Conservation (phyloP, 2,329 filamentous ascomycete genomes). For the Biscogniauxia marginata region DNA sequence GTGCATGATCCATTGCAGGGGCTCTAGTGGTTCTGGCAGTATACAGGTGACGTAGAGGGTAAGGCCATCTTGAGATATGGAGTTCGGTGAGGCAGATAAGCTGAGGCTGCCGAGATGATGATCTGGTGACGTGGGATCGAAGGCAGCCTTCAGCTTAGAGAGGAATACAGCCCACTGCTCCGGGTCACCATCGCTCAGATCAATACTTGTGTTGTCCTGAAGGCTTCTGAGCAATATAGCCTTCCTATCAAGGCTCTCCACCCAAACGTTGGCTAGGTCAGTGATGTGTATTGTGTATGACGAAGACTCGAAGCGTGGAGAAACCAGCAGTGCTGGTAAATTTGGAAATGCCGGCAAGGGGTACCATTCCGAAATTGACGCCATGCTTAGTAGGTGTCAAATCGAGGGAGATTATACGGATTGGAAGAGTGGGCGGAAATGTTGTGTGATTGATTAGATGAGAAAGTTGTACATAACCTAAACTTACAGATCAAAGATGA, state of each 20-base stretch:
- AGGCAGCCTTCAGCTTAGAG: constrained; percentile 55
- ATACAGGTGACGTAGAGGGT: constrained; percentile 57
- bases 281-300: constrained; percentile 68
- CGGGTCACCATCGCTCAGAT: constrained; percentile 63
- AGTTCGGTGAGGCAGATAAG: constrained; percentile 36
- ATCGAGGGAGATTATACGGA: background rate
- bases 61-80: constrained; percentile 39
- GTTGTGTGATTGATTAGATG: no score
- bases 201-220: constrained; percentile 66
- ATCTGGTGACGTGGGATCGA: constrained; percentile 46
- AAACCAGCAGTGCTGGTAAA: constrained; percentile 63
- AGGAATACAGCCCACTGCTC: constrained; percentile 68
- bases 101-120: constrained; percentile 46
- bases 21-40: constrained; percentile 61
- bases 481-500: background rate
- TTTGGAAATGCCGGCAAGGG: constrained; percentile 44
- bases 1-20: constrained; percentile 64
- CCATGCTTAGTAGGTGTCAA: constrained; percentile 11
- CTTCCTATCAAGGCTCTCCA: constrained; percentile 60
- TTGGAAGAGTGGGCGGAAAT: background rate
- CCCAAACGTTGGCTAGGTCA: constrained; percentile 73
- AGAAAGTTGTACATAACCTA: background rate
- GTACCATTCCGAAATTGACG: constrained; percentile 42
- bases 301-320: constrained; percentile 50
- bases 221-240: constrained; percentile 62